Evolutionary conservation across 371 early-diverging fungal genomes (phyloP), one percentile per base, ranked within the genome.

Genomic region (Mortierella sp.): DNA sequence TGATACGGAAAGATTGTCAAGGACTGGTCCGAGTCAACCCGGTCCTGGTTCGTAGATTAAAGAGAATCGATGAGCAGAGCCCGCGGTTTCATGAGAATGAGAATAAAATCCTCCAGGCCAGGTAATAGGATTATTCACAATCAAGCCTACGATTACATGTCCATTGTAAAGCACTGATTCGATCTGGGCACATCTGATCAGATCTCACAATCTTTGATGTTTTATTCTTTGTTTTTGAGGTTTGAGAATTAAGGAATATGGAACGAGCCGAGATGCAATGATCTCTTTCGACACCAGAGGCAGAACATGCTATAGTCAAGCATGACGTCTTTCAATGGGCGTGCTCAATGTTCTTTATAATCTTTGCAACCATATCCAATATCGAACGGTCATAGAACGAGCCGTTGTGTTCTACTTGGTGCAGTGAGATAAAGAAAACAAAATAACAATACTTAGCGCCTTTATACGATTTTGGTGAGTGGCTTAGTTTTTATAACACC

Each of bases 351-450:
- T 62, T 67, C 64, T 30, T 54, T 58, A n/a, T 34, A 14, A 19
- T 73, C 75, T 73, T 68, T 60, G 75, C 68, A 41, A 47, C 48
- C 62, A 60, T 68, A 68, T 73, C 75, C 75, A 73, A 73, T 73
- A 63, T 63, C 75, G 59, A 63, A 54, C 59, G 59, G 42, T 44
- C 63, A 73, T 59, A 37, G 68, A 53, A 27, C 6, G 14, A 31
- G 41, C 67, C 60, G 68, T 59, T 60, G 68, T 62, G 60, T 73
- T 73, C 75, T 73, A 73, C 75, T 68, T 56, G 58, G 53, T 51
- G 64, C 75, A 60, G 48, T 67, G 39, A n/a, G n/a, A 51, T 48
- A 30, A 14, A 34, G 37, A 14, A 1, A 34, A 34, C 37, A 34
- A 14, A 14, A 1, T 14, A 11, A 11, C 37, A 34, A 34, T 1